Percentiles rank a stretch among this genome's conserved stretches.
Conservation (phyloP, 257 asterid genomes). For the Gentiana dahurica region DNA sequence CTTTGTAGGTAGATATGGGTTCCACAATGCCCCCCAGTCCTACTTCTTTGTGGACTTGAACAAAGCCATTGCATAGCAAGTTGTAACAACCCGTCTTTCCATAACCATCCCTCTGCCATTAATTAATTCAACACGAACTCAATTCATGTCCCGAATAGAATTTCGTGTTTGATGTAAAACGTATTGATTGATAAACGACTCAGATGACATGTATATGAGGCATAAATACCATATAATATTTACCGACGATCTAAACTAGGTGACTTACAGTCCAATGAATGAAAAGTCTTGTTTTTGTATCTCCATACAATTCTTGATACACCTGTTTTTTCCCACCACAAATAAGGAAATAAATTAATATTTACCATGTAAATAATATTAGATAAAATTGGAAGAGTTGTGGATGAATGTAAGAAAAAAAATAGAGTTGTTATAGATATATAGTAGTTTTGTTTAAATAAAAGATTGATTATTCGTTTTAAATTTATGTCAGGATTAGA, state of each 20-base stretch:
- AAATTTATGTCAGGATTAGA: too few species aligned
- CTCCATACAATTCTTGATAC: constrained; percentile 80
- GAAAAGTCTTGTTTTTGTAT: constrained; percentile 72
- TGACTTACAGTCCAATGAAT: constrained; percentile 91
- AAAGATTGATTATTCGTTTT: too few species aligned
- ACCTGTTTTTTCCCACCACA: constrained; percentile 36
- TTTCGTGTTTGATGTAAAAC: too few species aligned
- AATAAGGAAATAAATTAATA: background rate
- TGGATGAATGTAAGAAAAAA: too few species aligned
- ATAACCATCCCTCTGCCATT: constrained; percentile 71
- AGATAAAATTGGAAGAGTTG: too few species aligned
- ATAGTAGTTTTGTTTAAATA: too few species aligned
- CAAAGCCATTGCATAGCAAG: constrained; percentile 71
- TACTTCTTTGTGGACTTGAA: constrained; percentile 59
- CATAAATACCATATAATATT: too few species aligned
- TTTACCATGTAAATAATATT: background rate
- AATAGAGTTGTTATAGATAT: too few species aligned
- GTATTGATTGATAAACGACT: too few species aligned
- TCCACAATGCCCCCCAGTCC: constrained; percentile 79
- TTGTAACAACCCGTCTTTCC: constrained; percentile 87
- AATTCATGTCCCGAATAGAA: too few species aligned
- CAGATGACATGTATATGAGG: too few species aligned
- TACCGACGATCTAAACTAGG: background rate
- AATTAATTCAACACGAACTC: background rate
- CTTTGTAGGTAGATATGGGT: constrained; percentile 47